Conservation (phyloP, 2,329 filamentous ascomycete species). For the Zopfia rhizophila region DNA sequence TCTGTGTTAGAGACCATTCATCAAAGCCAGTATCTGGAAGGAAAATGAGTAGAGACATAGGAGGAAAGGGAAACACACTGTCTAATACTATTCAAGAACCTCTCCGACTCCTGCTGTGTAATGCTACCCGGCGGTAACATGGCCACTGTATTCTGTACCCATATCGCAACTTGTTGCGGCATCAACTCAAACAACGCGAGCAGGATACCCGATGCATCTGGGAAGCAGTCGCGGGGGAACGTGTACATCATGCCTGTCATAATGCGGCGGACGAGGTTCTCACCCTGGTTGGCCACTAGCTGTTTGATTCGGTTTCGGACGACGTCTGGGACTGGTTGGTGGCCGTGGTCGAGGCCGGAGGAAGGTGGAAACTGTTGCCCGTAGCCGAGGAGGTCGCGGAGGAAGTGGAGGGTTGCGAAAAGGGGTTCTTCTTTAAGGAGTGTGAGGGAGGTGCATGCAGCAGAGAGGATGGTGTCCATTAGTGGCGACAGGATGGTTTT, state of each 20-base stretch:
- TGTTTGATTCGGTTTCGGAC: conserved; percentile 78
- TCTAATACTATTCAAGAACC: conserved; percentile 81
- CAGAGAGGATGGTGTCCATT: conserved; percentile 84
- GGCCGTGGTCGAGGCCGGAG: conserved; percentile 69
- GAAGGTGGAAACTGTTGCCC: conserved; percentile 75
- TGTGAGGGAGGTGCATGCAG: conserved; percentile 84
- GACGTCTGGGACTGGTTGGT: conserved; percentile 71
- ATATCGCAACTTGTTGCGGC: conserved; percentile 79
- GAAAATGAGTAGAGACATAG: not conserved
- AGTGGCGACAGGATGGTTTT: conserved; percentile 83
- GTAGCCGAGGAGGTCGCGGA: conserved; percentile 90
- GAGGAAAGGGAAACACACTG: conserved; percentile 57
- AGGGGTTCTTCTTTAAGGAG: conserved; percentile 92
- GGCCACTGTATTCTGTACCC: conserved; percentile 85
- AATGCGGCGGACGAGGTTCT: conserved; percentile 84
- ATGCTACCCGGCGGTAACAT: conserved; percentile 86
- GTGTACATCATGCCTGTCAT: conserved; percentile 99
- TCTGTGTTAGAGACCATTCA: conserved; percentile 4
- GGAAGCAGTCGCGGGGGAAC: conserved; percentile 94
- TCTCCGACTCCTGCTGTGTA: conserved; percentile 80
- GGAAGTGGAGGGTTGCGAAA: conserved; percentile 89
- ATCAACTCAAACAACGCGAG: conserved; percentile 88
- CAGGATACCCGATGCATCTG: conserved; percentile 92
- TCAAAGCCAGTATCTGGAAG: conserved; percentile 1
- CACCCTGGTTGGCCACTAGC: conserved; percentile 76